These are phyloP conservation scores for Yamadazyma nakazawae DNA, from an alignment of 805 yeast species.

Conservation along the genomic window DNA sequence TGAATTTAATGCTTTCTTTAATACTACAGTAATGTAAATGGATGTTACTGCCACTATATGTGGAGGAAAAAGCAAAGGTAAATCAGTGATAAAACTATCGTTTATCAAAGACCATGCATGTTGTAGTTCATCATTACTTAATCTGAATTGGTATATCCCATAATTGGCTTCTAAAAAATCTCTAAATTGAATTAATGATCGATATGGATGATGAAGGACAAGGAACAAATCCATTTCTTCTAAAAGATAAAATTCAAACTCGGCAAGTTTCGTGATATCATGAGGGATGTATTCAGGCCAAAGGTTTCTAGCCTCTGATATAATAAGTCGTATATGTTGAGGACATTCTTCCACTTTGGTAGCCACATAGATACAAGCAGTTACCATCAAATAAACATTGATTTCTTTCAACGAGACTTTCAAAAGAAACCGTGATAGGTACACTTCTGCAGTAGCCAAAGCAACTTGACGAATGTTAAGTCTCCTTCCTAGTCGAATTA, in stretches of 20 bases:
- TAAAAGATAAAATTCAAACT: constrained; percentile 88
- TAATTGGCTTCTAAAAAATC: constrained; percentile 36
- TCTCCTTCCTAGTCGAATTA: constrained; percentile 75
- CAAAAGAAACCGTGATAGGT: constrained; percentile 72
- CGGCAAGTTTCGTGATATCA: constrained; percentile 88
- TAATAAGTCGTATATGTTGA: constrained; percentile 80
- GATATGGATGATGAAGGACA: constrained; percentile 75
- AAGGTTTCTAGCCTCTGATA: constrained; percentile 77
- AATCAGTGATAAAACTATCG: constrained; percentile 85
- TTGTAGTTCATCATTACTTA: constrained; percentile 70
- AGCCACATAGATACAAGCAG: constrained; percentile 85
- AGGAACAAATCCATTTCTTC: constrained; percentile 79
- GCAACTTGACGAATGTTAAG: constrained; percentile 79
- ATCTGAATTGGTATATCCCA: constrained; percentile 24
- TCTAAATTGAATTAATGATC: constrained; percentile 54
- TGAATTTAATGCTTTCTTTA: constrained; percentile 39
- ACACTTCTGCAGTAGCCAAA: constrained; percentile 84
- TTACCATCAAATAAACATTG: constrained; percentile 73
- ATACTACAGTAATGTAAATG: constrained; percentile 70
- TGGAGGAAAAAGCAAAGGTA: constrained; percentile 81
- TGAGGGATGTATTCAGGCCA: constrained; percentile 97
- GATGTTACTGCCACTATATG: constrained; percentile 82
- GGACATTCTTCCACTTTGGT: constrained; percentile 96
- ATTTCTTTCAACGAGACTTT: constrained; percentile 74
- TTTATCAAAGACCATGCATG: constrained; percentile 86